phyloP scores from a whole-genome alignment of 2,329 filamentous ascomycete genomes.

The Fusarium sp. region DNA sequence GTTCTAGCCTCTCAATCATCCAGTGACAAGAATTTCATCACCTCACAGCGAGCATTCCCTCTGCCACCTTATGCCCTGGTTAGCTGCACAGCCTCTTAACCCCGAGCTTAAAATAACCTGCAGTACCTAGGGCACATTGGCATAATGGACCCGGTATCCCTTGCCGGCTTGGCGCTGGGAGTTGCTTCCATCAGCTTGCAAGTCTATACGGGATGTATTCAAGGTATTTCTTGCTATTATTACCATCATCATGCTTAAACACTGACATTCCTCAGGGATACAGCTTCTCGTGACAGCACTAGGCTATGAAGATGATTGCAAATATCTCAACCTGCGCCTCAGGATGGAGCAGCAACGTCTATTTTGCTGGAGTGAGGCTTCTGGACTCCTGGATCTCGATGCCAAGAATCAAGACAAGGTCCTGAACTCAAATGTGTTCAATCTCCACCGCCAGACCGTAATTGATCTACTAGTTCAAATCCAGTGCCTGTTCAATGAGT shows the following conservation, averaged over 20 bases:
- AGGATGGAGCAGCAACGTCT: slow-evolving; percentile 65
- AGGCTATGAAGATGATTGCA: slow-evolving; percentile 62
- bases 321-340: slow-evolving; percentile 62
- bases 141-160: slow-evolving; percentile 60
- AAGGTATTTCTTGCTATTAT: slow-evolving; percentile 51
- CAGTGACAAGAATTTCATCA: background rate
- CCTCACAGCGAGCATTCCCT: slow-evolving; percentile 1
- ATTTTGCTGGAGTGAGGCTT: slow-evolving; percentile 64
- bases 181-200: slow-evolving; percentile 62
- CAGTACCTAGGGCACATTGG: background rate
- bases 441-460: slow-evolving; percentile 63
- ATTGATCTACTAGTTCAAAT: slow-evolving; percentile 63
- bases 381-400: slow-evolving; percentile 61
- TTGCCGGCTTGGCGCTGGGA: slow-evolving; percentile 59
- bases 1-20: slow-evolving; percentile 5
- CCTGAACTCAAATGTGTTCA: slow-evolving; percentile 62
- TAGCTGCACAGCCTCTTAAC: slow-evolving; percentile 20
- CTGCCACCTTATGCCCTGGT: background rate
- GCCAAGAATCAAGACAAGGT: slow-evolving; percentile 57
- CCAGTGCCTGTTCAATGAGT: slow-evolving; percentile 62
- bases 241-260: background rate
- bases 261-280: slow-evolving; percentile 53
- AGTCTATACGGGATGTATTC: slow-evolving; percentile 62
- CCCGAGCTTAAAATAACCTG: slow-evolving; percentile 12
- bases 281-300: slow-evolving; percentile 63